Conservation (phyloP, 2,329 filamentous ascomycete species). For the Fusarium citri region DNA sequence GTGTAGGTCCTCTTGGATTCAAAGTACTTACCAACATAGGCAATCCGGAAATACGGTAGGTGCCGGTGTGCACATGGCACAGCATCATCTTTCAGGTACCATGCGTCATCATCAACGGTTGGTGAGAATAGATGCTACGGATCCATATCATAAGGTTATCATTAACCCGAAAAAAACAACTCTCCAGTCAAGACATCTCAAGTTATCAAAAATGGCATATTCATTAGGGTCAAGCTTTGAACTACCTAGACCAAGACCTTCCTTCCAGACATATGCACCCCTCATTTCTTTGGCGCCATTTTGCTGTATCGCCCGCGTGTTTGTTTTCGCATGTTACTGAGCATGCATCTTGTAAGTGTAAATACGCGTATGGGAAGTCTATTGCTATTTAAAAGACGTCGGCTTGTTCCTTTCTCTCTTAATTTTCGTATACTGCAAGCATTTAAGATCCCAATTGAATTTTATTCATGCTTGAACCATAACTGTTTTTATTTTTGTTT, state of each 20-base stretch:
- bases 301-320: conserved; percentile 21
- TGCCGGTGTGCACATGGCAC: conserved; percentile 30
- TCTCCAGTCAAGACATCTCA: neutral
- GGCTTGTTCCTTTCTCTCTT: neutral
- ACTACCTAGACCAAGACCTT: neutral
- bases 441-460: neutral
- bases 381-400: neutral
- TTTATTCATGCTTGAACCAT: neutral
- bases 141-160: neutral
- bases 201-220: neutral
- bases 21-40: conserved; percentile 18
- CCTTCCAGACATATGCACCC: neutral
- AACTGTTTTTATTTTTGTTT: neutral
- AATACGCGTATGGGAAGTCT: neutral
- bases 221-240: neutral
- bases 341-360: neutral
- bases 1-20: conserved; percentile 13
- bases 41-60: conserved; percentile 22
- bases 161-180: neutral
- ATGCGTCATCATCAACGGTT: conserved; percentile 27
- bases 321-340: conserved; percentile 26
- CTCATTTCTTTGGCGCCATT: conserved; percentile 24
- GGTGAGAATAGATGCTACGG: neutral
- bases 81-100: conserved; percentile 7
- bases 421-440: neutral